Evolutionary conservation across 768 basidiomycete species (phyloP), one percentile per base, ranked within the genome.

Genomic region (Pleurotus tuber-regium): DNA sequence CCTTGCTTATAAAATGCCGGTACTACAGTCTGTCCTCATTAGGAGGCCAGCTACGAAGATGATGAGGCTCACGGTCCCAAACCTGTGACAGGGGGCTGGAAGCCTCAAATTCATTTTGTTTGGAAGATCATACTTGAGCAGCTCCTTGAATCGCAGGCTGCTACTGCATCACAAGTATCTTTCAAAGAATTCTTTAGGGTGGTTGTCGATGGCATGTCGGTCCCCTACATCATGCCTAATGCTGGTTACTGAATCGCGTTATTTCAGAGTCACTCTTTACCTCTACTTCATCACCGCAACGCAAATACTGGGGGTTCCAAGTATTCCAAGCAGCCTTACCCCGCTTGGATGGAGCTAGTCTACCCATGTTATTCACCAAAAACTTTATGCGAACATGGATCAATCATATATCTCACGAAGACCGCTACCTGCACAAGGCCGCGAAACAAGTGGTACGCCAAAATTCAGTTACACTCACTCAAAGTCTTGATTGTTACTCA

Each of bases 371-470:
- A 28, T 94, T 99, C 66, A 95, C 91, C 16, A 87, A 87, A 60
- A 94, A 97, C 65, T 90, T 97, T 61, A 94, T 98, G 89, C 86
- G 93, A 30, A 87, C 87, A 30, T 96, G 95, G 92, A 95, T 96
- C 54, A 96, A 96, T 63, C 94, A 98, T 66, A 76, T 99, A 18
- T 89, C 92, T 0, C 86, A 90, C 49, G 78, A 77, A 39, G 95
- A 98, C 66, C 81, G 93, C 44, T 88, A 93, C 63, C 70, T 98
- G 40, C 90, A 96, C 72, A 94, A 92, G 67, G 86, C 87, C 14
- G 92, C 96, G 2, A 79, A 79, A 52, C 84, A 90, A 66, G 85
- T 92, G 63, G 96, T 89, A 59, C 38, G 86, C 66, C 40, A 29
- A 42, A 10, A 28, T 35, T 43, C 14, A 14, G 9, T 19, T 38